Base-by-base conservation (phyloP, 1,284 basidiomycete genomes). In the Puccinia hordei region DNA sequence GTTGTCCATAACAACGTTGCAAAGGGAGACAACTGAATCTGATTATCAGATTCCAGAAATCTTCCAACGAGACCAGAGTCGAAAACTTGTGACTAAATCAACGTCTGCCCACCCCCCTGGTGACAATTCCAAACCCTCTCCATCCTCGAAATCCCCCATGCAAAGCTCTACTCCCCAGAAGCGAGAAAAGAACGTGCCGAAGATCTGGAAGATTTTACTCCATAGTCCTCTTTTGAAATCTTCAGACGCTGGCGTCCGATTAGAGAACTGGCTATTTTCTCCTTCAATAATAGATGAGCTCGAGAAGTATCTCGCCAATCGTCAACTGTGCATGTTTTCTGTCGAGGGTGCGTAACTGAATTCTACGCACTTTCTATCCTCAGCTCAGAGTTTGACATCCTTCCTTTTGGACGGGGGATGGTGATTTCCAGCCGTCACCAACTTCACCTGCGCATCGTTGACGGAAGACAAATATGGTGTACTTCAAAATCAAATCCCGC, bases 401-500 rank as follows among this genome's bases (percentile, higher is more conserved):
- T 41, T 74, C 22, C 6, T 17, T 44, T 74, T 63, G 27, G 12
- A 59, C 24, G 24, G 24, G 41, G 30, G 30, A 49, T 53, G 30
- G 9, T 65, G 51, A 24, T n/a, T 22, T 49, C 2, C 83, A 94
- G 93, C 90, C 8, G 87, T 94, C 1, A 89, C 91, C 0, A 88
- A 89, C 69, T 87, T 94, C n/a, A 87, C 89, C 5, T 90, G 90
- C 80, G 89, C 90, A 0, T 94, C 93, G 8, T 86, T 94, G 44
- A 87, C 87, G 1, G 93, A 94, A 85, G 93, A 95, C 85, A 88
- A 89, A 35, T 93, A 91, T 83, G 93, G 93, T 15, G 89, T 91
- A 66, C 92, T 93, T 9, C 93, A 94, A 84, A 88, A 91, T 8
- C 92, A 93, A 84, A 92, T 93, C 35, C 92, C 93, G 0, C 89